Conservation (phyloP, 2,329 filamentous ascomycete species). For the Allantophomopsis lycopodina region DNA sequence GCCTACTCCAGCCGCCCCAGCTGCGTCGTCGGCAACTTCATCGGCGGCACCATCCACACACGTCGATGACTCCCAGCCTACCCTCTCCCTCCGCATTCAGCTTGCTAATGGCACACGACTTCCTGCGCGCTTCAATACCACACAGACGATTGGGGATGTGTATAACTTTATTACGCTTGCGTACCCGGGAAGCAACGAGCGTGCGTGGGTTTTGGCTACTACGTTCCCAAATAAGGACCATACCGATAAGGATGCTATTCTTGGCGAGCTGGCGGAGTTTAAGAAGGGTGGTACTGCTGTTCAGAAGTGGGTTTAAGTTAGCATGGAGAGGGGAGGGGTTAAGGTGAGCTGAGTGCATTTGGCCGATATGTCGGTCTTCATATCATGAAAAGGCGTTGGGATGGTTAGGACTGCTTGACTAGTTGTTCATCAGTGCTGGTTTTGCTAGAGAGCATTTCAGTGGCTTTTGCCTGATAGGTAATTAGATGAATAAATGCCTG, state of each 20-base stretch:
- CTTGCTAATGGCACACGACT: conserved; percentile 66
- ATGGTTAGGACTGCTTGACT: no score
- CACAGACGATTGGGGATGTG: conserved; percentile 63
- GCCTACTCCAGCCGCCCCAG: conserved; percentile 22
- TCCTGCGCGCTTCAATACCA: conserved; percentile 70
- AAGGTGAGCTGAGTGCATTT: no score
- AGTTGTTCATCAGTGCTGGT: no score
- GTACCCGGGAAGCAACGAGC: conserved; percentile 36
- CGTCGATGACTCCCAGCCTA: conserved; percentile 54
- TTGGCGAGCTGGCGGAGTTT: conserved; percentile 50
- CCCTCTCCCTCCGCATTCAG: conserved; percentile 60
- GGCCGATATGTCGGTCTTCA: no score
- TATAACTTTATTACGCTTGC: conserved; percentile 62
- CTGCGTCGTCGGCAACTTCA: conserved; percentile 12
- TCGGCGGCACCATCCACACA: conserved; percentile 21
- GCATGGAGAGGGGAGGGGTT: no score
- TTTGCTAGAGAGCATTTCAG: no score
- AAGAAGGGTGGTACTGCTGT: conserved; percentile 52
- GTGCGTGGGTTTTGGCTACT: conserved; percentile 65
- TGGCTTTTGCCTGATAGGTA: no score
- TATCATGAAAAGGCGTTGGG: no score
- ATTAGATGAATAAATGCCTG: no score
- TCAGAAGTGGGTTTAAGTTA: conserved; percentile 32
- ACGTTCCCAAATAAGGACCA: conserved; percentile 77
- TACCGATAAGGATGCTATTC: conserved; percentile 44